These are phyloP conservation scores for Marchantia paleacea DNA, from an alignment of 225 moss, liverwort and hornwort species.

Conservation along the genomic window DNA sequence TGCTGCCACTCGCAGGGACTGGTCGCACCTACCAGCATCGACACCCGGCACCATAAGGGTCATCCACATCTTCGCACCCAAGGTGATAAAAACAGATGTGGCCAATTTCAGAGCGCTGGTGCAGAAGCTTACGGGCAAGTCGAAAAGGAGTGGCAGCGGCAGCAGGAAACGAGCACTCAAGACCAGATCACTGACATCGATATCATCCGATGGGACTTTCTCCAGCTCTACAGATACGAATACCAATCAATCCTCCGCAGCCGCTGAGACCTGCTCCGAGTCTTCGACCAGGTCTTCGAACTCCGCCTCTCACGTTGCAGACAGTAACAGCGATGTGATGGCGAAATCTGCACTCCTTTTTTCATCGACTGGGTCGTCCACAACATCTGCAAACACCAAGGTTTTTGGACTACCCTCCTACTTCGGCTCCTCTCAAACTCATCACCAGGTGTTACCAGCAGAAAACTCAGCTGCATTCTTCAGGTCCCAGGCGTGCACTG, in stretches of 20 bases:
- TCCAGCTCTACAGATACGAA: neutral
- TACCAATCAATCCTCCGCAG: neutral
- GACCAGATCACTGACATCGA: neutral
- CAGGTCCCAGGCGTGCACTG: neutral
- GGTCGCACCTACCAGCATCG: slow-evolving; percentile 11
- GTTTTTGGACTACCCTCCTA: neutral
- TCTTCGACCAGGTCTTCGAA: neutral
- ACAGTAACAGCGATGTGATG: neutral
- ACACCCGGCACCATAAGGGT: slow-evolving; percentile 40
- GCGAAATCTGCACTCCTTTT: neutral
- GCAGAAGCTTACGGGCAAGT: slow-evolving; percentile 66
- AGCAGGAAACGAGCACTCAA: neutral
- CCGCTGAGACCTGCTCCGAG: slow-evolving; percentile 2
- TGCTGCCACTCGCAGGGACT: slow-evolving; percentile 6
- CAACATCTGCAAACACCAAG: neutral
- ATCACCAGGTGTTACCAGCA: neutral
- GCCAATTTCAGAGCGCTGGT: slow-evolving; percentile 78
- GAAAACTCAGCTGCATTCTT: neutral
- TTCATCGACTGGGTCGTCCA: neutral
- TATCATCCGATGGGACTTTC: neutral
- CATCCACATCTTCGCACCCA: slow-evolving; percentile 80
- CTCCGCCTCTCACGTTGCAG: neutral
- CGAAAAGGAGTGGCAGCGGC: slow-evolving; percentile 21
- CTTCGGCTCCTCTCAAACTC: neutral
- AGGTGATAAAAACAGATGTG: slow-evolving; percentile 78